Conservation (phyloP, 208 protist species). For the Naegleria fowleri region DNA sequence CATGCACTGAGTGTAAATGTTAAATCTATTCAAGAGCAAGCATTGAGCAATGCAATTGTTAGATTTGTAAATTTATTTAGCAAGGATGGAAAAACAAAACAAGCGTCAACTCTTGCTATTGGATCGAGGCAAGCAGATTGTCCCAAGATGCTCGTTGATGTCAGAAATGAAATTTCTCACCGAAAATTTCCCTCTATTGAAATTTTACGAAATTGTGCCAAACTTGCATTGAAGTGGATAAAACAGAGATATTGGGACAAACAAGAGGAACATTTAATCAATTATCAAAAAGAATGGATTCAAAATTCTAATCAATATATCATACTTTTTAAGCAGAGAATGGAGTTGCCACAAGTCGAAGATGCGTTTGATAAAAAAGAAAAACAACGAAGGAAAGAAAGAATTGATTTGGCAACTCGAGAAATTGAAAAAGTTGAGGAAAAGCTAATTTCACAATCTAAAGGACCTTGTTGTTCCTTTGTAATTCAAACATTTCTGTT, state of each 20-base stretch:
- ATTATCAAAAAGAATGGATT: background rate
- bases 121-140: background rate
- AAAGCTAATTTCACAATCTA: background rate
- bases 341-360: background rate
- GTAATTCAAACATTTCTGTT: background rate
- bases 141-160: background rate
- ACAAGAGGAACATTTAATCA: background rate
- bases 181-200: background rate
- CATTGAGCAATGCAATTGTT: background rate
- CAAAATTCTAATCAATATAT: background rate
- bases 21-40: background rate
- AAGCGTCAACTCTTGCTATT: background rate
- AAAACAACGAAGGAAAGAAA: background rate
- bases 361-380: background rate
- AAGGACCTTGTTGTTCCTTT: background rate
- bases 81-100: background rate
- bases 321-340: background rate
- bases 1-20: background rate
- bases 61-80: conserved; percentile 2
- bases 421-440: background rate
- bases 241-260: background rate
- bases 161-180: conserved; percentile 11
- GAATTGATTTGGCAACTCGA: background rate
- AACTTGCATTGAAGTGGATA: background rate
- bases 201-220: background rate